phyloP scores from a whole-genome alignment of 148 eudicot species.

The Cornus suecica region DNA sequence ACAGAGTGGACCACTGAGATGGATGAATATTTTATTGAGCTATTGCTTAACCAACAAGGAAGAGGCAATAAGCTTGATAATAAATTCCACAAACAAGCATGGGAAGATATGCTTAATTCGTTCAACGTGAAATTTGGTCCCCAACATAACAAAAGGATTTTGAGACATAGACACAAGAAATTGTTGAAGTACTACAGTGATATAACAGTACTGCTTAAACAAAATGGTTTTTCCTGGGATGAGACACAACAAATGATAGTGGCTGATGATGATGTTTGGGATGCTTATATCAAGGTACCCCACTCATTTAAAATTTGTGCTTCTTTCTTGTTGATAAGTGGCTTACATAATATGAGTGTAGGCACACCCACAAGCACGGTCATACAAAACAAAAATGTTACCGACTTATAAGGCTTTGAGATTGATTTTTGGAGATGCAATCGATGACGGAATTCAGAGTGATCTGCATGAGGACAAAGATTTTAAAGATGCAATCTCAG shows the following conservation, averaged over 20 bases:
- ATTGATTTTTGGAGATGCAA: conserved; percentile 26
- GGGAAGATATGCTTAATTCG: conserved; percentile 28
- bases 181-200: conserved; percentile 33
- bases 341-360: conserved; percentile 8
- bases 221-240: conserved; percentile 38
- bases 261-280: conserved; percentile 33
- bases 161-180: conserved; percentile 38
- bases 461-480: conserved; percentile 18
- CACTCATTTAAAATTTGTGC: neutral
- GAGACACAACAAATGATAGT: conserved; percentile 26
- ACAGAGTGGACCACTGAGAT: conserved; percentile 32
- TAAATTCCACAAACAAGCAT: conserved; percentile 29
- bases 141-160: conserved; percentile 30
- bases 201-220: conserved; percentile 23
- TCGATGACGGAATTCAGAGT: conserved; percentile 8
- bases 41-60: conserved; percentile 28
- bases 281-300: conserved; percentile 34
- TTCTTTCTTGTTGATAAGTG: neutral
- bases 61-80: conserved; percentile 29
- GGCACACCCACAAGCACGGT: conserved; percentile 31
- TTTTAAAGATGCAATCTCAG: conserved; percentile 16
- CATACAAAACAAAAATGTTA: conserved; percentile 22
- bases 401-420: conserved; percentile 27
- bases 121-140: conserved; percentile 30
- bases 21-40: conserved; percentile 31